Conservation (phyloP, 176 grass and related monocot species). For the Bothriochloa decipiens region DNA sequence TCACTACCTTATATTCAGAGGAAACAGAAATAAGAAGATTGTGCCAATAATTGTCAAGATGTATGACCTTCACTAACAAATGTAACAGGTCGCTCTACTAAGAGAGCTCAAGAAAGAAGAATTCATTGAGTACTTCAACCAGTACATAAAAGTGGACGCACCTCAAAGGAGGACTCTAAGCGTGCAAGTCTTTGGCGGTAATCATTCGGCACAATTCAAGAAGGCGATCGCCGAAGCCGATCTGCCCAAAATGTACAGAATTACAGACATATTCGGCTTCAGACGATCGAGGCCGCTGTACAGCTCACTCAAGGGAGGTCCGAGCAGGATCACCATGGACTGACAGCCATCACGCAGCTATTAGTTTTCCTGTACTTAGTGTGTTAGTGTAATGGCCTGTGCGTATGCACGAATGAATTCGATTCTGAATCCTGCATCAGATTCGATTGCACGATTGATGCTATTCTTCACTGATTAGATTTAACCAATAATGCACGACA, state of each 20-base stretch:
- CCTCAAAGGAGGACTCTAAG: slow-evolving; percentile 68
- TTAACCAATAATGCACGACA: slow-evolving; percentile 21
- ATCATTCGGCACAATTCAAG: slow-evolving; percentile 53
- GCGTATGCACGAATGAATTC: too few relatives aligned
- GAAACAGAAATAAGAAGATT: background rate
- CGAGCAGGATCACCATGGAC: slow-evolving; percentile 36
- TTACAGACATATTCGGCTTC: slow-evolving; percentile 63
- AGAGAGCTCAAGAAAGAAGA: slow-evolving; percentile 80
- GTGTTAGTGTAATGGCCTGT: too few relatives aligned
- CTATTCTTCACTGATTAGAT: slow-evolving; percentile 11
- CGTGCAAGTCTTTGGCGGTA: slow-evolving; percentile 68
- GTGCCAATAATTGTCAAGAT: background rate
- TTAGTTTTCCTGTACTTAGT: too few relatives aligned
- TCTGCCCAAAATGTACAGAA: slow-evolving; percentile 33
- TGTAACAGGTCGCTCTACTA: slow-evolving; percentile 65
- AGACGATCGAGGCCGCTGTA: slow-evolving; percentile 73
- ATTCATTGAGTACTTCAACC: slow-evolving; percentile 67
- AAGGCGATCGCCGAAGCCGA: slow-evolving; percentile 30
- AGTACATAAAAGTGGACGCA: slow-evolving; percentile 64
- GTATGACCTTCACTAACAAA: background rate
- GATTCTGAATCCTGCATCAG: too few relatives aligned
- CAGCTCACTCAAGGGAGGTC: slow-evolving; percentile 61
- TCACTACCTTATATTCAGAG: too few relatives aligned
- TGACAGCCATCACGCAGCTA: too few relatives aligned
- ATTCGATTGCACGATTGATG: too few relatives aligned